These are phyloP conservation scores for Fusarium mundagurra DNA, from an alignment of 2,329 filamentous ascomycete species.

Conservation along the genomic window DNA sequence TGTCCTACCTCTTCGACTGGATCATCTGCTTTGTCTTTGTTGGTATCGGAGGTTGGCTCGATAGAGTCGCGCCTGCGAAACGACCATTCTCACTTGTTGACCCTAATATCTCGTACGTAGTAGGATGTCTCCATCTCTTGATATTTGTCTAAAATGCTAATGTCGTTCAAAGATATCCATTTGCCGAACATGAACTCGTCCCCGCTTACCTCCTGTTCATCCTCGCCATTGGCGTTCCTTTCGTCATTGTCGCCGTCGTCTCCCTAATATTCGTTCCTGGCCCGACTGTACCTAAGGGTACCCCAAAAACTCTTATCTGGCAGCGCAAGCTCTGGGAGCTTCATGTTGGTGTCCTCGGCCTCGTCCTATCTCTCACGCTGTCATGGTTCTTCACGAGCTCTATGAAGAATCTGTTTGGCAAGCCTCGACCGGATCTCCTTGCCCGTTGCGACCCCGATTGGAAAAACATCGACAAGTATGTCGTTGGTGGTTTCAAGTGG, in stretches of 20 bases:
- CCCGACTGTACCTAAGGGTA: slow-evolving; percentile 69
- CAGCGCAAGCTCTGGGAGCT: slow-evolving; percentile 90
- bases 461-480: slow-evolving; percentile 65
- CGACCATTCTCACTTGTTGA: slow-evolving; percentile 77
- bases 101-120: slow-evolving; percentile 75
- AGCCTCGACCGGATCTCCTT: slow-evolving; percentile 83
- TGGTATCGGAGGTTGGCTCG: slow-evolving; percentile 67
- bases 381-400: slow-evolving; percentile 85
- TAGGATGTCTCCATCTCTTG: slow-evolving; percentile 7
- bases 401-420: slow-evolving; percentile 80
- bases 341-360: slow-evolving; percentile 85
- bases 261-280: slow-evolving; percentile 78
- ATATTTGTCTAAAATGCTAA: neutral
- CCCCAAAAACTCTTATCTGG: slow-evolving; percentile 74
- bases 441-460: slow-evolving; percentile 81
- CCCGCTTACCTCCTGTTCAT: slow-evolving; percentile 71
- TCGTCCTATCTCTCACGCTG: slow-evolving; percentile 75
- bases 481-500: slow-evolving; percentile 69
- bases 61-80: slow-evolving; percentile 69
- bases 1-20: slow-evolving; percentile 83
- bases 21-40: slow-evolving; percentile 69
- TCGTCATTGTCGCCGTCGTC: slow-evolving; percentile 73
- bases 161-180: slow-evolving; percentile 68
- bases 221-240: slow-evolving; percentile 72
- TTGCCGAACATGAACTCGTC: slow-evolving; percentile 76